phyloP scores from a whole-genome alignment of 176 grass and related monocot genomes.

The Avena eriantha region DNA sequence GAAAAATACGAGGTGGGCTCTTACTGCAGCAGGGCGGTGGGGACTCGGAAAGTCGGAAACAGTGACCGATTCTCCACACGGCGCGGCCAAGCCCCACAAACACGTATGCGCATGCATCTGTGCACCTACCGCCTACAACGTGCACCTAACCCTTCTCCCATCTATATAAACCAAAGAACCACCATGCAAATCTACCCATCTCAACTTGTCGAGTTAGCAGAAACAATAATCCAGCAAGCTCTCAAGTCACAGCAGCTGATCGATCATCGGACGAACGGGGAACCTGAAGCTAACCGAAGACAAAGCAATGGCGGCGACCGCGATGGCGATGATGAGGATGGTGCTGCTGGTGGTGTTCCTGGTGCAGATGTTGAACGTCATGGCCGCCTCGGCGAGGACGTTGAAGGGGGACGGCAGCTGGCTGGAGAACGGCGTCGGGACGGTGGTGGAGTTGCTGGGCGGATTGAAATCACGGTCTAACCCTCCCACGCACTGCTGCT shows the following conservation, averaged over 20 bases:
- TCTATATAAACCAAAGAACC: slow-evolving; percentile 20
- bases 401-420: neutral
- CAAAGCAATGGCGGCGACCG: neutral
- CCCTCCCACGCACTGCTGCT: slow-evolving; percentile 42
- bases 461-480: slow-evolving; percentile 6
- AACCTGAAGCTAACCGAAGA: neutral
- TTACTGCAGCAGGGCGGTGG: neutral
- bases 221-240: neutral
- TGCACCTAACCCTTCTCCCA: neutral
- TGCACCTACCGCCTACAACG: neutral
- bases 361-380: neutral
- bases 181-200: neutral
- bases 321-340: neutral
- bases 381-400: slow-evolving; percentile 29
- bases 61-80: slow-evolving; percentile 48
- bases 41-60: slow-evolving; percentile 14
- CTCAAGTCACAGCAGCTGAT: slow-evolving; percentile 1
- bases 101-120: slow-evolving; percentile 15
- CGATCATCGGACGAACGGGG: neutral
- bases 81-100: neutral
- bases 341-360: slow-evolving; percentile 27
- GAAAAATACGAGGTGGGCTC: slow-evolving; percentile 4
- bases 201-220: neutral
- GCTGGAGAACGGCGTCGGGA: slow-evolving; percentile 24
- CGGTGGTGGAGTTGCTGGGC: slow-evolving; percentile 38